A percentile compares a stretch with the other conserved stretches of the same genome.
Conservation (phyloP, 768 basidiomycete species). For the Rhizopogon roseolus region DNA sequence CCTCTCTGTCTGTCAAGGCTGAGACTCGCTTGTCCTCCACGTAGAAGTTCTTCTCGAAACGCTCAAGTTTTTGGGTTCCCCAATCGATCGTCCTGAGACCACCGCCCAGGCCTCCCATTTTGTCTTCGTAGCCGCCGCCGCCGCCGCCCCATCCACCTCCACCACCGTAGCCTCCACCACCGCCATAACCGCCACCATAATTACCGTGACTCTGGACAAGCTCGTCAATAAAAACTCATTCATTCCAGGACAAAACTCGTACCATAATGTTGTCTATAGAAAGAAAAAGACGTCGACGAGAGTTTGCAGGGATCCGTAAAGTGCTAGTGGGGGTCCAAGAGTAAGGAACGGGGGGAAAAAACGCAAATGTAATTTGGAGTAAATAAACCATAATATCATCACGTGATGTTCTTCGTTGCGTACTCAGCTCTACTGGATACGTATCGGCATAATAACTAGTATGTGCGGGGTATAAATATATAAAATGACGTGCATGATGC, state of each 20-base stretch:
- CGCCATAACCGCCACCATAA: slow-evolving; percentile 29
- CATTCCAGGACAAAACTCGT: not conserved
- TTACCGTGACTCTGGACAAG: slow-evolving; percentile 25
- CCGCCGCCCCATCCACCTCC: slow-evolving; percentile 31
- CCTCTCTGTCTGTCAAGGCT: slow-evolving; percentile 73
- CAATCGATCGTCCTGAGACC: slow-evolving; percentile 85
- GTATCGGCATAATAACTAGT: not conserved
- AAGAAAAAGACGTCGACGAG: not conserved
- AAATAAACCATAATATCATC: slow-evolving; percentile 1
- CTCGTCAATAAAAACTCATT: slow-evolving; percentile 1
- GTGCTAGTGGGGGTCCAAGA: not conserved
- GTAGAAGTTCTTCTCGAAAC: slow-evolving; percentile 98
- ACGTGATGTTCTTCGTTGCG: not conserved
- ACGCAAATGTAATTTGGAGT: slow-evolving; percentile 7
- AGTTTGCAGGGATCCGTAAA: not conserved
- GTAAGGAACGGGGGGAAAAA: slow-evolving; percentile 9
- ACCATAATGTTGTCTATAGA: slow-evolving; percentile 2
- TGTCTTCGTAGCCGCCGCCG: slow-evolving; percentile 46
- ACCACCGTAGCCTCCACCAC: slow-evolving; percentile 27
- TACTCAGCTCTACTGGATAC: not conserved
- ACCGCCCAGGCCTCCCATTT: slow-evolving; percentile 78
- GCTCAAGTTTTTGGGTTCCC: slow-evolving; percentile 63
- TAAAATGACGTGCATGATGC: not conserved
- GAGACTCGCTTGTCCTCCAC: slow-evolving; percentile 84
- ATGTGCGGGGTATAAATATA: not conserved